phyloP scores from a whole-genome alignment of 2,329 filamentous ascomycete species.

The Fusarium citri region DNA sequence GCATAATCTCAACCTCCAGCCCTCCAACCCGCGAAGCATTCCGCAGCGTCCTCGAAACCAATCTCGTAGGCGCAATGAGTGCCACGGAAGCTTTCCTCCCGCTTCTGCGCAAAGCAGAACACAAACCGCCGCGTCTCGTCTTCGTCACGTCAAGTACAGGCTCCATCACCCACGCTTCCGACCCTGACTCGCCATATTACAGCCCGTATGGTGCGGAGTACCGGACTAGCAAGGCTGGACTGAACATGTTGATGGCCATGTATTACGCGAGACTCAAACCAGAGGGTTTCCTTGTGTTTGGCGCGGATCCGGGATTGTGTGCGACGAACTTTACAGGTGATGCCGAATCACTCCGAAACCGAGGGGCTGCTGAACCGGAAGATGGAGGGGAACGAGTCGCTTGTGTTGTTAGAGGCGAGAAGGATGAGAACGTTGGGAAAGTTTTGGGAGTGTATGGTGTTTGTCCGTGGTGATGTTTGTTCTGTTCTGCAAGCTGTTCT shows the following conservation, averaged over 20 bases:
- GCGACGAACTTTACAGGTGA: constrained; percentile 11
- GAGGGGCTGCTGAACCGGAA: constrained; percentile 2
- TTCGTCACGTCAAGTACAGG: constrained; percentile 20
- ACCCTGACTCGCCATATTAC: neutral
- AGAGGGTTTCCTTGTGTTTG: constrained; percentile 11
- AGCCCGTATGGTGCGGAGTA: neutral
- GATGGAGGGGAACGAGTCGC: constrained; percentile 9
- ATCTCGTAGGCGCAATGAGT: constrained; percentile 10
- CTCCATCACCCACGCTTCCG: neutral
- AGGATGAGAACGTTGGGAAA: constrained; percentile 1
- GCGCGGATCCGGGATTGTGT: constrained; percentile 11
- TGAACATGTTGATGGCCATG: constrained; percentile 21
- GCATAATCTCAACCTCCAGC: neutral
- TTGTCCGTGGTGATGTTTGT: neutral
- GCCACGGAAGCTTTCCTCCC: neutral
- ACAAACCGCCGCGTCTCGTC: constrained; percentile 4
- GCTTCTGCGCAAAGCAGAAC: constrained; percentile 8
- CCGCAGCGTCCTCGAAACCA: constrained; percentile 1
- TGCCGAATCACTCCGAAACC: neutral
- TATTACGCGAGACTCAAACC: neutral
- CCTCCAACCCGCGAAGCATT: constrained; percentile 13
- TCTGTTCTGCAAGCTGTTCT: accelerated
- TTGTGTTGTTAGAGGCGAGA: neutral
- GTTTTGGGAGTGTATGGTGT: neutral
- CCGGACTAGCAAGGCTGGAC: constrained; percentile 10